Base-by-base conservation (phyloP, 1,139 yeast species). In the Taphrina sp. region DNA sequence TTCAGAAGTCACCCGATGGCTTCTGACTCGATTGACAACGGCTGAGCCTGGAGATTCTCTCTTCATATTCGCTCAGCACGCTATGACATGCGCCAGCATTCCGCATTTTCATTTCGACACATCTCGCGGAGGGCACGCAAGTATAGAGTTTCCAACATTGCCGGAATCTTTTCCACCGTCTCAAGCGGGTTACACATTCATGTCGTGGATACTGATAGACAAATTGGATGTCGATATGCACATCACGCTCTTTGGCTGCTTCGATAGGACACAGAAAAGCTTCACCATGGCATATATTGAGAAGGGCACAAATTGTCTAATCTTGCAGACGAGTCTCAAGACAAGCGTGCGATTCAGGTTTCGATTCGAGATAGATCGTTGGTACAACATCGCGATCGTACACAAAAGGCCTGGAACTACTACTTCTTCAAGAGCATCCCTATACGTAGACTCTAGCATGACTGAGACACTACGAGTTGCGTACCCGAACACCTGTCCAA, bases 391-490 rank as follows among this genome's bases (percentile, higher is more conserved):
- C 12, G 57, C 58, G 23, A 19, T 63, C 26, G 43, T 54, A 10
- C 65, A 63, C 49, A 60, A 59, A 36, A 56, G 58, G 34, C 56
- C 61, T 10, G 55, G 64, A 10, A 59, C 59, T 22, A 56, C 58
- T 14, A 47, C 59, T 5, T 44, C 63, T 5, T 64, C 69, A 0
- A 65, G 63, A 43, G 65, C 70, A 12, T 69, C 69, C 34, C 58
- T 73, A 1, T 70, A 61, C 56, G 65, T 73, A 12, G 67, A 73
- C 52, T 74, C 74, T 0, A 65, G 65, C 19, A 62, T 65, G 28
- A 60, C 70, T 2, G 73, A 73, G 58, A 62, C 70, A 0, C 59
- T 68, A 16, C 56, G 61, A 10, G 60, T 68, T 1, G 58, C 64
- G 1, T 62, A 63, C 34, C 65, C 65, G 3, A 39, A 57, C 2